Base-by-base conservation (phyloP, 805 yeast genomes). In the Pichia nanzhaoensis region DNA sequence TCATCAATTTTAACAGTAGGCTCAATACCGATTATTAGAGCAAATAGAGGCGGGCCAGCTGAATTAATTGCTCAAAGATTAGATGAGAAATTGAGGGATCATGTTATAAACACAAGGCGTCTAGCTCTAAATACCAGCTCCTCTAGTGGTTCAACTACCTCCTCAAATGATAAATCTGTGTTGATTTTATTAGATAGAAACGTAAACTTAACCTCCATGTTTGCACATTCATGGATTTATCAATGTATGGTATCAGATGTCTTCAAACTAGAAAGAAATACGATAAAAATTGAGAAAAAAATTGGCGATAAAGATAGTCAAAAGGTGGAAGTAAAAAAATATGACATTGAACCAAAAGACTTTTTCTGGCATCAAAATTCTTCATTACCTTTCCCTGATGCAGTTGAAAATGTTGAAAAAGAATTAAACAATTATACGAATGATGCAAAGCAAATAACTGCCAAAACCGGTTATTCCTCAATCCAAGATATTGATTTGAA, bases 161-260 rank as follows among this genome's bases (percentile, higher is more conserved):
- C 40, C 60, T 54, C 41, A 2, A 35, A 41, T 17, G 82, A 81
- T 46, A 71, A 95, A 49, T 77, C 84, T 3, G 96, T 91, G 12
- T 69, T 93, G 55, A 73, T 95, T 28, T 64, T 93, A 34, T 66
- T 93, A 37, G 99, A 93, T 65, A 75, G 99, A 63, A 86, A 84
- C 59, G 73, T 93, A 48, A 98, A 93, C 65, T 71, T 93, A 50
- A 82, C 93, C 2, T 83, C 95, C 14, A 91, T 93, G 97, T 82
- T 93, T 64, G 78, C 91, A 1, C 99, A 93, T 66, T 87, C 97
- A 12, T 91, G 98, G 97, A 90, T 95, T 41, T 93, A 93, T 63
- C 96, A 91, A 68, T 89, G 96, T 57, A 81, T 93, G 78, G 93
- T 93, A 17, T 85, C 90, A 57, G 99, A 93, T 61, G 93, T 89